A percentile compares a stretch with the other conserved stretches of the same genome.
Conservation (phyloP, 2,329 filamentous ascomycete genomes). For the Exophiala bonariae region DNA sequence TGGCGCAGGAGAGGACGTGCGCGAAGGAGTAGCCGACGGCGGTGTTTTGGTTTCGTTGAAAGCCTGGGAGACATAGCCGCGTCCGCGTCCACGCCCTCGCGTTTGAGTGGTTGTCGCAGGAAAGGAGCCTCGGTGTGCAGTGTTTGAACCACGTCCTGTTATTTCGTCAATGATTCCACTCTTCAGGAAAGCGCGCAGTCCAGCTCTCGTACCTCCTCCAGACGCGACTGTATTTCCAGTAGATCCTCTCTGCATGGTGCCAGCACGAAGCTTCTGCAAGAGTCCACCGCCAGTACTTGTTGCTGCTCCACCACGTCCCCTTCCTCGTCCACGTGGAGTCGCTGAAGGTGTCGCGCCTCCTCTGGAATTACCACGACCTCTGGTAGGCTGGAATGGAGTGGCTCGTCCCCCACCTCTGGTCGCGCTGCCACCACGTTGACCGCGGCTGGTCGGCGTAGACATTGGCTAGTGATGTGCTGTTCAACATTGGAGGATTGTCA, state of each 20-base stretch:
- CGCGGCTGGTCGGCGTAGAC: slow-evolving; percentile 26
- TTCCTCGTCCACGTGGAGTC: slow-evolving; percentile 11
- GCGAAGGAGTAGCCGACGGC: slow-evolving; percentile 15
- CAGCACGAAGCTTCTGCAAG: slow-evolving; percentile 19
- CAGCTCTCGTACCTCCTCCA: slow-evolving; percentile 21
- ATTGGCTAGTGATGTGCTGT: slow-evolving; percentile 15
- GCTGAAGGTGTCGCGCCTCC: slow-evolving; percentile 6
- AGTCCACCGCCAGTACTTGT: slow-evolving; percentile 17
- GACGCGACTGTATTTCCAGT: slow-evolving; percentile 6
- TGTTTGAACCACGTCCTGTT: slow-evolving; percentile 19
- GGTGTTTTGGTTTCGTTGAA: slow-evolving; percentile 20
- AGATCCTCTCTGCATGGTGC: slow-evolving; percentile 16
- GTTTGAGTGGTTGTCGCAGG: slow-evolving; percentile 12
- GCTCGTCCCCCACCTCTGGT: slow-evolving; percentile 19
- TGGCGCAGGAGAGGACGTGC: slow-evolving; percentile 16
- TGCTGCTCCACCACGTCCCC: slow-evolving; percentile 6
- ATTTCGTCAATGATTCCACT: not conserved
- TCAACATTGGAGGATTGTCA: slow-evolving; percentile 23
- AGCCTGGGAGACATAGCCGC: slow-evolving; percentile 19
- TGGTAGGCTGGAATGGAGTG: slow-evolving; percentile 4
- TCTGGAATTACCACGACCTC: slow-evolving; percentile 21
- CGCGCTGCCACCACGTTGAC: slow-evolving; percentile 24
- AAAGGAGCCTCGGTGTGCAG: slow-evolving; percentile 1
- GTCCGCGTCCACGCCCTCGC: slow-evolving; percentile 13
- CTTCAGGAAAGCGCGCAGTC: not conserved